Conservation (phyloP, 2,329 filamentous ascomycete species). For the Spiromastix sp. region DNA sequence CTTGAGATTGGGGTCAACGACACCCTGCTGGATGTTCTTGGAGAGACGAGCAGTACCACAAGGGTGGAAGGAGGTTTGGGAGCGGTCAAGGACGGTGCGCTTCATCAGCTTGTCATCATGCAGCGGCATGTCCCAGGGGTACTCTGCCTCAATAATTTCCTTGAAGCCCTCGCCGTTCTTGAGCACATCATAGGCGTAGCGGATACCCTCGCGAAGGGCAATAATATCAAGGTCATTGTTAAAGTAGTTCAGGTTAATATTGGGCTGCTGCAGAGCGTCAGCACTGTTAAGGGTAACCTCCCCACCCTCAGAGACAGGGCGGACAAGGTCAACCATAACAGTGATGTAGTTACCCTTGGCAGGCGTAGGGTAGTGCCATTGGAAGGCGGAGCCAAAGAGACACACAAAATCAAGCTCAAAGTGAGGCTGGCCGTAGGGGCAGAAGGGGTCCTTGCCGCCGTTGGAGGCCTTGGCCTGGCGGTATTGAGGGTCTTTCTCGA, state of each 20-base stretch:
- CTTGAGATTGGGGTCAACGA: constrained; percentile 41
- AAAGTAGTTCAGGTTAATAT: constrained; percentile 37
- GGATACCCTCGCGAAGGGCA: constrained; percentile 47
- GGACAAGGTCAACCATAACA: constrained; percentile 44
- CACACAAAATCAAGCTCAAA: constrained; percentile 54
- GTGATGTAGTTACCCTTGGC: constrained; percentile 42
- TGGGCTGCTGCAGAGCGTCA: constrained; percentile 27
- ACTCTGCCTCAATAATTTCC: constrained; percentile 31
- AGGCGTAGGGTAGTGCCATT: constrained; percentile 38
- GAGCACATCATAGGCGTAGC: constrained; percentile 46
- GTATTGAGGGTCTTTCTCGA: constrained; percentile 42
- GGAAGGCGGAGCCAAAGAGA: constrained; percentile 45
- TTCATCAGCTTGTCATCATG: constrained; percentile 48
- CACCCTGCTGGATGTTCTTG: constrained; percentile 42
- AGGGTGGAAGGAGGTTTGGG: constrained; percentile 50
- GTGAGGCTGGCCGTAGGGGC: constrained; percentile 47
- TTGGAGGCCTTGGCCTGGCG: constrained; percentile 31
- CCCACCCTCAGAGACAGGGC: constrained; percentile 37
- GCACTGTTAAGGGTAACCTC: constrained; percentile 32
- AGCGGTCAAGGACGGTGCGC: constrained; percentile 46
- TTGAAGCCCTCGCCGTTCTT: constrained; percentile 47
- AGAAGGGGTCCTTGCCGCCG: constrained; percentile 41
- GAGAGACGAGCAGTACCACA: constrained; percentile 47
- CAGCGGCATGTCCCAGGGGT: constrained; percentile 52
- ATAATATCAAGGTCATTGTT: too few species aligned